Evolutionary conservation across 148 eudicot genomes (phyloP), one percentile per base, ranked within the genome.

Genomic region (Tetragonia tetragonoides): DNA sequence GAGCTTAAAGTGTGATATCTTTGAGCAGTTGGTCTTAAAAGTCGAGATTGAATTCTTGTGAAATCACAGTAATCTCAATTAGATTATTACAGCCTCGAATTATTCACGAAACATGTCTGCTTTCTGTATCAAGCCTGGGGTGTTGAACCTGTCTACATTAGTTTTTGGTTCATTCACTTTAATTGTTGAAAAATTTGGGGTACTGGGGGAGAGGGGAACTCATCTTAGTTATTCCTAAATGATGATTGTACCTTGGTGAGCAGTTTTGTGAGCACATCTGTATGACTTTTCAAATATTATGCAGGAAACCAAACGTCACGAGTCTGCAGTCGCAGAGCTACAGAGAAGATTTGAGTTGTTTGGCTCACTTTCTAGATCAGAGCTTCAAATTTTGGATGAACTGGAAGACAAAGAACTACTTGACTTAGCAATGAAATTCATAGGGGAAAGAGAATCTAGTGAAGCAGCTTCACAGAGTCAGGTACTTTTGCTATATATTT

Each of bases 331-430:
- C 65, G 79, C 90, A 44, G 97, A 89, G 71, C 81, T 96, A 57
- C 89, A 82, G 80, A 88, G 85, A 83, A 88, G 83, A 83, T 79
- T 86, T 37, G 81, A 85, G 74, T 79, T 88, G 77, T 86, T 90
- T 71, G 74, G 84, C 46, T 82, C 89, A 40, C 77, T 84, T 73
- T 83, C 90, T 70, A 61, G 72, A 75, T 83, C 85, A 3, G 82
- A 88, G 53, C 70, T 81, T 70, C 88, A 80, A 64, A 80, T 89
- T 51, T 68, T 87, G 59, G 88, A 88, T 76, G 99, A 90, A 81
- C 66, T 71, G 73, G 90, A 93, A 76, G 98, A 96, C 81, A 81
- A 75, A 73, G 97, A 96, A 85, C 82, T 96, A 66, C 84, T 86
- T 68, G 92, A 87, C 72, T 80, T 90, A 76, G 97, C 93, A 75